A percentile compares a stretch with the other conserved stretches of the same genome.
Conservation (phyloP, 352 stramenopile species). For the Globisporangium megalacanthum region DNA sequence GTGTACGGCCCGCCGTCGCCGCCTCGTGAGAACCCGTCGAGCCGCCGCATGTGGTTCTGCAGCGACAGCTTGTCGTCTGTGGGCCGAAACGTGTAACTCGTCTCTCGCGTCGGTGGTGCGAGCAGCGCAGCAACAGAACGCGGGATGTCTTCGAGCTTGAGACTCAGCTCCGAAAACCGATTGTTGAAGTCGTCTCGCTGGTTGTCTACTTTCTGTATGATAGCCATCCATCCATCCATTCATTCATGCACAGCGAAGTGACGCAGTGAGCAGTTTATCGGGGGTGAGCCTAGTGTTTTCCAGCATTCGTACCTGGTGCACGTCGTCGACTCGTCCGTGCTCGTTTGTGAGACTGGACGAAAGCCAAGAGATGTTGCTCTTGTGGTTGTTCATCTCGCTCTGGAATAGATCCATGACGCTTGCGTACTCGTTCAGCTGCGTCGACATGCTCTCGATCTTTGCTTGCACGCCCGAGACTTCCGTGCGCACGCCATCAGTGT, state of each 20-base stretch:
- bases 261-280: neutral
- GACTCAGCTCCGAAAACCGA: conserved; percentile 48
- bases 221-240: too few relatives aligned
- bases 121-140: conserved; percentile 44
- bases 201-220: conserved; percentile 57
- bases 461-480: conserved; percentile 40
- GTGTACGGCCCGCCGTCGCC: conserved; percentile 42
- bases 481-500: conserved; percentile 34
- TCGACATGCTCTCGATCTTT: conserved; percentile 41
- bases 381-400: conserved; percentile 54
- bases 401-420: conserved; percentile 61
- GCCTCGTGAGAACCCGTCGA: conserved; percentile 7
- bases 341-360: conserved; percentile 50
- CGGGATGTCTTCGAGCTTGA: conserved; percentile 61
- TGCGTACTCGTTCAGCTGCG: conserved; percentile 51
- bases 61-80: conserved; percentile 51
- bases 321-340: conserved; percentile 28
- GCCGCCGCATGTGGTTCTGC: conserved; percentile 37
- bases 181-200: conserved; percentile 61
- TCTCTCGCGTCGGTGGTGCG: conserved; percentile 10
- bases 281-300: neutral
- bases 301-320: conserved; percentile 31
- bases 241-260: neutral
- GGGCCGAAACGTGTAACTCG: conserved; percentile 46
- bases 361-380: conserved; percentile 35